Conservation (phyloP, 768 basidiomycete genomes). For the Ephemerocybe angulata region DNA sequence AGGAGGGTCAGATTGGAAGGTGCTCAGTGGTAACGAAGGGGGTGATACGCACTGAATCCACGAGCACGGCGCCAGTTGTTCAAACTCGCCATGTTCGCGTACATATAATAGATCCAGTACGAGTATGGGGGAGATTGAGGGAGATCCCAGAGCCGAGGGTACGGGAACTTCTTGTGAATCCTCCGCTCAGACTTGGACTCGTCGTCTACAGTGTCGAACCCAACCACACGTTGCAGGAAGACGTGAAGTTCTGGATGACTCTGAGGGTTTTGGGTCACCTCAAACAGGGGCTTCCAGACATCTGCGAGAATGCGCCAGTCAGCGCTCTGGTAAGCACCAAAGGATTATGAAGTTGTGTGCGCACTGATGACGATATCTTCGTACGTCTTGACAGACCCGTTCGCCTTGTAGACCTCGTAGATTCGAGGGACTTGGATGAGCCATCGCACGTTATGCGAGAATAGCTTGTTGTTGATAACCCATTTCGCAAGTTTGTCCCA, state of each 20-base stretch:
- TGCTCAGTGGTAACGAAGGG: too few species aligned
- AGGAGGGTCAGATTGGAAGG: conserved; percentile 1
- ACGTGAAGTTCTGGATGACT: conserved; percentile 93
- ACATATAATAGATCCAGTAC: conserved; percentile 99
- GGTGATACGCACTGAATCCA: conserved; percentile 84
- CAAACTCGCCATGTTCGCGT: conserved; percentile 90
- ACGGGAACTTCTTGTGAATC: conserved; percentile 91
- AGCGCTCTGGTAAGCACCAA: neutral
- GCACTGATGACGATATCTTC: conserved; percentile 87
- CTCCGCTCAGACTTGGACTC: conserved; percentile 92
- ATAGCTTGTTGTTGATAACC: conserved; percentile 91
- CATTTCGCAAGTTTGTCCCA: conserved; percentile 99
- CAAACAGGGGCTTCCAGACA: conserved; percentile 89
- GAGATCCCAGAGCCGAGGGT: conserved; percentile 86
- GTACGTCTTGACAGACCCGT: conserved; percentile 78
- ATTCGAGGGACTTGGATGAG: conserved; percentile 92
- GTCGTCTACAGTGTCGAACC: conserved; percentile 98
- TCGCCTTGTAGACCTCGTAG: conserved; percentile 93
- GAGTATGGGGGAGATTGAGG: conserved; percentile 90
- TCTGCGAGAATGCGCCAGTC: conserved; percentile 44
- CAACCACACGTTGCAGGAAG: conserved; percentile 91
- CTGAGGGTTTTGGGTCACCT: conserved; percentile 88
- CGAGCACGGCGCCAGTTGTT: conserved; percentile 87
- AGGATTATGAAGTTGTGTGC: conserved; percentile 26
- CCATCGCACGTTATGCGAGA: conserved; percentile 97